Evolutionary conservation across 768 basidiomycete genomes (phyloP), one percentile per base, ranked within the genome.

Genomic region (Tylopilus subfusipes): DNA sequence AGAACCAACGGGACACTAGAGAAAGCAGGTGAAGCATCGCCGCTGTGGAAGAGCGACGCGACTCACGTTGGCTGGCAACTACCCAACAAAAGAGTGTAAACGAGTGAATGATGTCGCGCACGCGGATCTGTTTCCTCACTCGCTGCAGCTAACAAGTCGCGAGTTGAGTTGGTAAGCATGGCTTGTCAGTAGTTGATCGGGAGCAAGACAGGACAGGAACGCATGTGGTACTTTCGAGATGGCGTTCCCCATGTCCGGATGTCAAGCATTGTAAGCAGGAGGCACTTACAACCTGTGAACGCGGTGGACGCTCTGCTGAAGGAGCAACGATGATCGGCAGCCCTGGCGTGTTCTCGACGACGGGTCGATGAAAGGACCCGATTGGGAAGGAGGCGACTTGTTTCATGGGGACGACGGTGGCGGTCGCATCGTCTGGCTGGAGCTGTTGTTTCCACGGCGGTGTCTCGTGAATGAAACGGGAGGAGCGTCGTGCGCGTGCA

Each of bases 31-130:
- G 47, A 56, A 56, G 25, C 16, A 21, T 11, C 1, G 18, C 34
- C 46, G 43, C 9, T 16, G 46, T 12, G 38, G 21, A 19, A 5
- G 24, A 5, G 30, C 3, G 11, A 1, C 5, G 1, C n/a, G 8
- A 62, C 68, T 55, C 46, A 72, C 68, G 54, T 53, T 69, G 68
- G 45, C 58, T 44, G 19, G 56, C 60, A 44, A 70, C 53, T 43
- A 60, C 25, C 43, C 59, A 59, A 50, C 62, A 66, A 53, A 62
- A 58, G 54, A 62, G 46, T 25, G 25, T 30, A 42, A 69, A 42
- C 25, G 55, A 30, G 46, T 46, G 52, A 3, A 54, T 33, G 44
- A 48, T 29, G 14, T 59, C 50, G 42, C 45, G 58, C n/a, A 52
- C 25, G 34, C 30, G 61, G 49, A 12, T 48, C 31, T 22, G 18